These are phyloP conservation scores for Stephania yunnanensis DNA, from an alignment of 164 flowering plant species.

Conservation along the genomic window DNA sequence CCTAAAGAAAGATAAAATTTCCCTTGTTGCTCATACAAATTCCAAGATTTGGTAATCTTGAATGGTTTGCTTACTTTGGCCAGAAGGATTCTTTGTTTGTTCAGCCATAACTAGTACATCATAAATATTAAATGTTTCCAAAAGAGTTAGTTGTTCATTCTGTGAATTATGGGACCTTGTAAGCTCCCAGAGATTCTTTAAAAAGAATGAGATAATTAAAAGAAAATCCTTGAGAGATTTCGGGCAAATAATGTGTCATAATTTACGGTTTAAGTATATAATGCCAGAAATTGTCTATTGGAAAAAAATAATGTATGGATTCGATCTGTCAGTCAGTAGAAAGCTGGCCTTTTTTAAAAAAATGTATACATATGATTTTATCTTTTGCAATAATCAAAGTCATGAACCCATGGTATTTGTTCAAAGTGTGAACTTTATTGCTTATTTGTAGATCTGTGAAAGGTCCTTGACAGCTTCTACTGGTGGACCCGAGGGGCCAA, in stretches of 20 bases:
- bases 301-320: not conserved
- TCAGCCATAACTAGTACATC: not conserved
- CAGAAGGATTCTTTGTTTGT: not conserved
- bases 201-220: not conserved
- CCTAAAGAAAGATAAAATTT: not conserved
- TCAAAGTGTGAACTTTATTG: not conserved
- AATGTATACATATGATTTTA: not conserved
- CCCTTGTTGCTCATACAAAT: not conserved
- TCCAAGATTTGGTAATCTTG: not conserved
- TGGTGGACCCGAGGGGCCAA: constrained; percentile 68
- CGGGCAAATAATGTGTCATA: not conserved
- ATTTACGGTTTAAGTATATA: not conserved
- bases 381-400: not conserved
- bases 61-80: not conserved
- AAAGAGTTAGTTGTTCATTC: not conserved
- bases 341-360: not conserved
- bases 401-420: not conserved
- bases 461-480: constrained; percentile 63
- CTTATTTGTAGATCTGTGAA: constrained; percentile 61
- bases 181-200: not conserved
- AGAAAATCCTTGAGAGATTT: not conserved
- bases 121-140: not conserved
- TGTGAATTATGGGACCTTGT: not conserved
- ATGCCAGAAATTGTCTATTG: not conserved
- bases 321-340: not conserved